These are phyloP conservation scores for Astragalus glycyphyllos DNA, from an alignment of 306 rosid genomes.

Conservation along the genomic window DNA sequence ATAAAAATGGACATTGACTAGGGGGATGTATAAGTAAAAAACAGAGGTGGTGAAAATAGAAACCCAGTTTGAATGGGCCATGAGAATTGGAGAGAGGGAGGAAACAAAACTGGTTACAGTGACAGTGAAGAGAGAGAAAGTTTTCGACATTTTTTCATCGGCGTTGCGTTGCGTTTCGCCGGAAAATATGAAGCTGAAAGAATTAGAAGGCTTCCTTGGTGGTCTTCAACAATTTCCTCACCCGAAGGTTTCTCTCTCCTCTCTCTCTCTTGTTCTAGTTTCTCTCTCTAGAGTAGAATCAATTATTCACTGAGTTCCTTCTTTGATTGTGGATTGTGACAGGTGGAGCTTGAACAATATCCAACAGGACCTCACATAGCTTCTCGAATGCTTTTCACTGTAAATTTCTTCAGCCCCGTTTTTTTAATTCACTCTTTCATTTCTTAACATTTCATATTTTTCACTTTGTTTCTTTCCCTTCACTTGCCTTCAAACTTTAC, in stretches of 20 bases:
- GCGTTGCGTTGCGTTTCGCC: not conserved
- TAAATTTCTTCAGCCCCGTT: conserved; percentile 33
- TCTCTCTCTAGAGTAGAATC: not conserved
- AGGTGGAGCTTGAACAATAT: conserved; percentile 90
- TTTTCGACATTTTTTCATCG: not conserved
- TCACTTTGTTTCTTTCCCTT: not conserved
- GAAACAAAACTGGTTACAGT: not conserved
- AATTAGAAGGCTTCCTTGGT: conserved; percentile 74
- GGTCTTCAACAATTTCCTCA: conserved; percentile 77
- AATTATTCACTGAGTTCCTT: not conserved
- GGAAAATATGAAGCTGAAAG: conserved; percentile 85
- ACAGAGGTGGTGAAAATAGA: too few species aligned
- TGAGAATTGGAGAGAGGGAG: not conserved
- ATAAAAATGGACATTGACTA: too few species aligned
- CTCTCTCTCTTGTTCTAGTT: not conserved
- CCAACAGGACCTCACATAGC: conserved; percentile 98
- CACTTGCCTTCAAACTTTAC: not conserved
- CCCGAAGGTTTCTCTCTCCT: conserved; percentile 65
- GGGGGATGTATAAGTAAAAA: too few species aligned
- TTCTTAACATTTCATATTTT: not conserved
- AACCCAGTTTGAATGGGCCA: not conserved
- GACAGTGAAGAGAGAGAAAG: not conserved
- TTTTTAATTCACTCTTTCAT: not conserved
- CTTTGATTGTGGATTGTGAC: conserved; percentile 21
- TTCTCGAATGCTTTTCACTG: conserved; percentile 89